Percentiles rank a stretch among this genome's conserved stretches.
phyloP scores from a whole-genome alignment of 306 rosid species.

The Trifolium pratense region DNA sequence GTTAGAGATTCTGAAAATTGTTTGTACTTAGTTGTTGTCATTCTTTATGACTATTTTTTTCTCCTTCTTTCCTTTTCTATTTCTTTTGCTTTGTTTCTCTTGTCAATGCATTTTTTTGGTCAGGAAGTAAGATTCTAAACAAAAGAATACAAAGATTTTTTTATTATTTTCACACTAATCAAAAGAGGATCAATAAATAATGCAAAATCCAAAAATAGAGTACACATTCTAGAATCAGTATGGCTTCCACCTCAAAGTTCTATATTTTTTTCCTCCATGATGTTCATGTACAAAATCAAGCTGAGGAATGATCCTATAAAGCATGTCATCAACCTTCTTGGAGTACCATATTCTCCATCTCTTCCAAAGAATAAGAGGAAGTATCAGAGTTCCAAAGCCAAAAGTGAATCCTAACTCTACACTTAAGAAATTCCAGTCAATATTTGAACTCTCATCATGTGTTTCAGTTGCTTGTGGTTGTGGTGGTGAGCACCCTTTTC shows the following conservation, averaged over 20 bases:
- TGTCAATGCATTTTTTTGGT: no score
- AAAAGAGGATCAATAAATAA: no score
- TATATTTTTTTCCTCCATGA: not conserved
- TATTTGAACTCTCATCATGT: not conserved
- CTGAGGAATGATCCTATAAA: conserved; percentile 30
- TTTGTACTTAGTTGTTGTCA: conserved; percentile 7
- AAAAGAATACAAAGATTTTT: not conserved
- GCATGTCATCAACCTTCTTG: conserved; percentile 27
- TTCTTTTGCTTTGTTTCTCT: no score
- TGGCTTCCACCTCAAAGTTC: conserved; percentile 32
- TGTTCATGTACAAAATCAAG: conserved; percentile 31
- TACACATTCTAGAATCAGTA: not conserved
- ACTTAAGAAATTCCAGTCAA: conserved; percentile 33
- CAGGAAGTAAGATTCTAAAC: no score
- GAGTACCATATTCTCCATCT: conserved; percentile 42
- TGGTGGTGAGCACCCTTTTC: not conserved
- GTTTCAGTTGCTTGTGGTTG: not conserved
- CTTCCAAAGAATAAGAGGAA: conserved; percentile 33
- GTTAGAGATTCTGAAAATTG: conserved; percentile 32
- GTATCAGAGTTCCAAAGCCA: conserved; percentile 39
- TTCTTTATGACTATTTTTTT: not conserved
- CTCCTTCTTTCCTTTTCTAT: not conserved
- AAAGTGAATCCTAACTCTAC: conserved; percentile 42
- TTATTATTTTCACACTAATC: not conserved
- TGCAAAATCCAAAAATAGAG: not conserved